phyloP scores from a whole-genome alignment of 177 flowering plant genomes.

The Telopea speciosissima region DNA sequence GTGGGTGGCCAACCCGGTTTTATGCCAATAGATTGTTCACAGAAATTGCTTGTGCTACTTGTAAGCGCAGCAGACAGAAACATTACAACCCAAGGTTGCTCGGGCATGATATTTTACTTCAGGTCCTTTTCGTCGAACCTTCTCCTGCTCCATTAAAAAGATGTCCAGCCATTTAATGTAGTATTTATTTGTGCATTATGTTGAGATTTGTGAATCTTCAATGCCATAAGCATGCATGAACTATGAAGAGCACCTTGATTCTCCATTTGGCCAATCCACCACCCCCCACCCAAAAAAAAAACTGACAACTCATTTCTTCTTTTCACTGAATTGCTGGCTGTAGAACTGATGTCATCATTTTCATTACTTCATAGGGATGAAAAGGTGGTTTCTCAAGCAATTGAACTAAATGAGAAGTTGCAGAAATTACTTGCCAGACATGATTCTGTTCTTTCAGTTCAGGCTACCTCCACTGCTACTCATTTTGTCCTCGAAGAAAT shows the following conservation, averaged over 20 bases:
- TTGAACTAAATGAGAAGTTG: conserved; percentile 87
- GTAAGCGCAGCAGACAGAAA: background rate
- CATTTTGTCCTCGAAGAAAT: conserved; percentile 39
- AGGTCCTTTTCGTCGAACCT: background rate
- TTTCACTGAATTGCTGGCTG: background rate
- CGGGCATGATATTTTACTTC: background rate
- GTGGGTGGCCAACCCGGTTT: background rate
- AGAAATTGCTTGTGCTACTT: background rate
- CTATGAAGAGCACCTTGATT: background rate
- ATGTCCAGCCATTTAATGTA: too few species aligned
- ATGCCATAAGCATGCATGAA: background rate
- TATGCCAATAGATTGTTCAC: background rate
- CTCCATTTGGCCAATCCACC: background rate
- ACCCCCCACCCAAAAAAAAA: too few species aligned
- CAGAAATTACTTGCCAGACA: conserved; percentile 69
- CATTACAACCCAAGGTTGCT: background rate
- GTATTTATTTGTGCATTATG: background rate
- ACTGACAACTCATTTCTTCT: background rate
- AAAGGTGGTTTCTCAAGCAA: conserved; percentile 68
- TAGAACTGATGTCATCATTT: background rate
- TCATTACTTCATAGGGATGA: conserved; percentile 56
- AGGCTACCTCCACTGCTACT: conserved; percentile 28
- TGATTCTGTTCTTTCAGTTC: conserved; percentile 63
- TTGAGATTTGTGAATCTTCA: background rate
- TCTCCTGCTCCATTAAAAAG: background rate